A percentile compares a stretch with the other conserved stretches of the same genome.
Evolutionary conservation across 2,329 filamentous ascomycete genomes (phyloP).

Genomic region (Allantophomopsis cytisporea): DNA sequence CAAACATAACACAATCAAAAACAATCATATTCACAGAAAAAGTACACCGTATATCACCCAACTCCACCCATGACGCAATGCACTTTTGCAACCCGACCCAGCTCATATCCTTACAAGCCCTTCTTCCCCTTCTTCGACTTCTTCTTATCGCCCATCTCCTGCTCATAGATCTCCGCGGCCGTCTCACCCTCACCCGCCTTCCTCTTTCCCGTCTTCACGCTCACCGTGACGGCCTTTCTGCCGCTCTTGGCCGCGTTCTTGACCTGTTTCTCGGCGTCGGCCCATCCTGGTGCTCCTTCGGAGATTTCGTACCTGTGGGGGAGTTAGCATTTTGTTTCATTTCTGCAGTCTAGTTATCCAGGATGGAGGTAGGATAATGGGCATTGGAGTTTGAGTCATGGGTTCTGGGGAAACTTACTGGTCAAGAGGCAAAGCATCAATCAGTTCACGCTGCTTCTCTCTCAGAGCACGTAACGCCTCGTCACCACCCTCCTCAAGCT

Average conservation of each 20-base stretch:
- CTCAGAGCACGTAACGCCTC: conserved; percentile 58
- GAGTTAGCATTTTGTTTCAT: conserved; percentile 5
- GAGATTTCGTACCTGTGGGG: conserved; percentile 49
- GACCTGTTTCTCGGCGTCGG: conserved; percentile 66
- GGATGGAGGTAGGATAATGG: too few species aligned
- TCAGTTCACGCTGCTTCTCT: conserved; percentile 74
- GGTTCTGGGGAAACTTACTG: conserved; percentile 41
- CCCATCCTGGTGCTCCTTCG: conserved; percentile 46
- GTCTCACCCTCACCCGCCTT: conserved; percentile 59
- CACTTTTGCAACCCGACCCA: background rate
- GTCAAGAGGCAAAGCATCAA: conserved; percentile 81
- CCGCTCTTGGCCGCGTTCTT: conserved; percentile 38
- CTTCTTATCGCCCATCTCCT: conserved; percentile 39
- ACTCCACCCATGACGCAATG: too few species aligned
- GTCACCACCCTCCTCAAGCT: conserved; percentile 72
- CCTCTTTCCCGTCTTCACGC: conserved; percentile 63
- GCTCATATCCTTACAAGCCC: background rate
- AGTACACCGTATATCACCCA: too few species aligned
- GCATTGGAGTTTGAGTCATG: conserved; percentile 6
- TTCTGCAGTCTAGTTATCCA: too few species aligned
- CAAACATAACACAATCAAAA: too few species aligned
- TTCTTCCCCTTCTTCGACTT: conserved; percentile 35
- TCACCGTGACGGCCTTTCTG: conserved; percentile 52
- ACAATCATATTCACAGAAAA: too few species aligned
- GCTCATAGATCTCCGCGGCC: conserved; percentile 48